Evolutionary conservation across 169 alveolate genomes (phyloP).

Genomic region (Eimeria acervulina): DNA sequence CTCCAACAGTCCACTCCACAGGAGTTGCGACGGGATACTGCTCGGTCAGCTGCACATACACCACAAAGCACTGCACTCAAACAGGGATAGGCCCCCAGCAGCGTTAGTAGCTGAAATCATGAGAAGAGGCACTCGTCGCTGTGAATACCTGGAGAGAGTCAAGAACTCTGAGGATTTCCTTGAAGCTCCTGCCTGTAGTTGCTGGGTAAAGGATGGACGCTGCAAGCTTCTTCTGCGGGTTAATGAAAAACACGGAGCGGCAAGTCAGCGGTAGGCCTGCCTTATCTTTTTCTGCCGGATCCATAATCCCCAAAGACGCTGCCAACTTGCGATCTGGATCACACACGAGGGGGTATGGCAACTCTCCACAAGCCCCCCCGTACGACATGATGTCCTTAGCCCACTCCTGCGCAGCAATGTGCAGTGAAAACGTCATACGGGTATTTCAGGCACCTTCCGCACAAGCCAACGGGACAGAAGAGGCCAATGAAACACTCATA

Average conservation of each 20-base stretch:
- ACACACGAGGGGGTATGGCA: conserved; percentile 85
- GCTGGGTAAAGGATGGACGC: conserved; percentile 89
- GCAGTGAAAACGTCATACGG: background rate
- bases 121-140: background rate
- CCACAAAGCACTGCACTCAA: background rate
- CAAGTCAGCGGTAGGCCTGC: conserved; percentile 89
- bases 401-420: conserved; percentile 70
- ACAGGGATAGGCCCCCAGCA: background rate
- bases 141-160: conserved; percentile 87
- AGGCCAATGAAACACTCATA: background rate
- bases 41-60: conserved; percentile 72
- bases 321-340: conserved; percentile 86
- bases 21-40: conserved; percentile 89
- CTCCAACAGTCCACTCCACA: conserved; percentile 86
- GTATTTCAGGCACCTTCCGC: background rate
- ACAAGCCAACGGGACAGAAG: background rate
- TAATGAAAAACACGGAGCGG: conserved; percentile 88
- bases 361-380: conserved; percentile 71
- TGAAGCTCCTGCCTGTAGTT: conserved; percentile 89
- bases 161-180: conserved; percentile 89
- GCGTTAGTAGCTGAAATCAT: background rate
- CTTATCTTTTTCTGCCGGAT: conserved; percentile 88
- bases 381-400: conserved; percentile 73
- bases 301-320: conserved; percentile 87
- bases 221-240: conserved; percentile 86